These are phyloP conservation scores for Lolium multiflorum DNA, from an alignment of 176 grass and related monocot genomes.

Conservation along the genomic window DNA sequence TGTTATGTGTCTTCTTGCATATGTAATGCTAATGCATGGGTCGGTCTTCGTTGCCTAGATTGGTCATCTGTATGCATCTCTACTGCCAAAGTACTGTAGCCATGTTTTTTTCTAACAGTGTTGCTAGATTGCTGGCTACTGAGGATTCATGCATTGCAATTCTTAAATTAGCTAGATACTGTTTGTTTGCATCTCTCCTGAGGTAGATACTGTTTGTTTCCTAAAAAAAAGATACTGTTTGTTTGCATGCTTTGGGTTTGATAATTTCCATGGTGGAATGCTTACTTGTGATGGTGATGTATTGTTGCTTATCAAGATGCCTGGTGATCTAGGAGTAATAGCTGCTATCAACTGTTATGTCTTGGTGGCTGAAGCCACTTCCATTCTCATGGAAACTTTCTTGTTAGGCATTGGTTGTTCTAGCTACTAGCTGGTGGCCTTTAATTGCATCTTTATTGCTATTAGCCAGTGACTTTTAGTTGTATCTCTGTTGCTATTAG, in stretches of 20 bases:
- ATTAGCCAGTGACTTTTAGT: too few relatives aligned
- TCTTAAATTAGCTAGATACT: too few relatives aligned
- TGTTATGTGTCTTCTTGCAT: not conserved
- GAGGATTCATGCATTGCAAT: too few relatives aligned
- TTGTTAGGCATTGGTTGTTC: not conserved
- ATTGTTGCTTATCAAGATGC: not conserved
- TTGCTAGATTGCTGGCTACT: too few relatives aligned
- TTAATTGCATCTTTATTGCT: too few relatives aligned
- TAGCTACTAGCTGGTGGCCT: too few relatives aligned
- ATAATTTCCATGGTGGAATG: not conserved
- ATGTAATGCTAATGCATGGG: not conserved
- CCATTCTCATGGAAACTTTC: not conserved
- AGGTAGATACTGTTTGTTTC: not conserved
- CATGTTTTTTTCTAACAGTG: not conserved
- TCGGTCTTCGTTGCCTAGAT: not conserved
- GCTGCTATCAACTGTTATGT: not conserved
- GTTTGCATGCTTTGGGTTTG: constrained; percentile 28
- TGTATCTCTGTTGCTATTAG: too few relatives aligned
- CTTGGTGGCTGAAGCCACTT: not conserved
- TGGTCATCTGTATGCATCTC: not conserved
- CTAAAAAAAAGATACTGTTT: not conserved
- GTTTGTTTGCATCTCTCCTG: too few relatives aligned
- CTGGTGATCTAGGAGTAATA: not conserved
- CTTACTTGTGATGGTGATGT: not conserved
- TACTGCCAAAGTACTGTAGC: not conserved